Base-by-base conservation (phyloP, 2,329 filamentous ascomycete species). In the Thermoascus crustaceus region DNA sequence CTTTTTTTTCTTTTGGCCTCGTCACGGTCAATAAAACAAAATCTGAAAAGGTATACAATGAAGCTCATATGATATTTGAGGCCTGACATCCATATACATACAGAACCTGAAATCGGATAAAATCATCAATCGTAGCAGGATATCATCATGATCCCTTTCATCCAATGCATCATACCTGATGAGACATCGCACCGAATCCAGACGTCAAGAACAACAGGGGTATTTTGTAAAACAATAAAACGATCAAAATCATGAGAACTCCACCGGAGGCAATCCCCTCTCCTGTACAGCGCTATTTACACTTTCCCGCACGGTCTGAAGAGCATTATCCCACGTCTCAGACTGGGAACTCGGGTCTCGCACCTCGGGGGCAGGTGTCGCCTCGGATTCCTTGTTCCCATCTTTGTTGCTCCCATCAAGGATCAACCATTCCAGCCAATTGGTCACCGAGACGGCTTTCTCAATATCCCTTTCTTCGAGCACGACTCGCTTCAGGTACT, bases 381-480 rank as follows among this genome's bases (percentile, higher is more conserved):
- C 19, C 10, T 26, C 22, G 21, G 2, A 63, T 2, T 49, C 52
- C 52, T 72, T 73, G 30, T 76, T 61, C 3, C 52, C 57, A 19
- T 41, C 46, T 16, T 73, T 46, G 2, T 54, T 50, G 38, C 64
- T 4, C 63, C 71, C 48, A 26, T 62, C 54, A 36, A 55, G 50
- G 34, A 67, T 43, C 9, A 68, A 44, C 59, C 65, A 62, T 33
- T 52, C 46, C 39, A 69, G 40, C 85, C 85, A 94, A 45, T 70
- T 76, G 8, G 82, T 72, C 11, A 91, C 61, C 8, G 74, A 73
- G 2, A 76, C 71, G 1, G 76, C 84, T 60, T 94, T 94, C 4
- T 73, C 72, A 61, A 91, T 70, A 54, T 95, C 80, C 39, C 73
- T 69, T 58, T 96, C 91, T 38, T 89, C 80, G 1, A 64, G 41